Evolutionary conservation across 495 filamentous ascomycete genomes (phyloP).

Genomic region (Lasiosphaeris hirsuta): DNA sequence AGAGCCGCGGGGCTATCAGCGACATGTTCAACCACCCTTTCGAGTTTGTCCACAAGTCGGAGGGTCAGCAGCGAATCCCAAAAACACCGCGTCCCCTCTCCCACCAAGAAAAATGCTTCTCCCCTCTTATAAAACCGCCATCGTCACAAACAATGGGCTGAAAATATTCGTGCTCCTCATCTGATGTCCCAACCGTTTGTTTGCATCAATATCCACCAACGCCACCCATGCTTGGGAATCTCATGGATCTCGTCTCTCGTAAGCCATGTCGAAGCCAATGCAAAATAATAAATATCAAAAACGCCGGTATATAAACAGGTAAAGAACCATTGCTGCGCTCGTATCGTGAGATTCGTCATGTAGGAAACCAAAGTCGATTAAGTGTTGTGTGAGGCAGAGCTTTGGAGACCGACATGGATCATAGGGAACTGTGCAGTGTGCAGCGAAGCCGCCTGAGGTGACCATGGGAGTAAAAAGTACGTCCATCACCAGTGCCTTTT

Average conservation of each 20-base stretch:
- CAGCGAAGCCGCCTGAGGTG: not conserved
- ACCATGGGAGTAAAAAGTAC: not conserved
- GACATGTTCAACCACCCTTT: too few relatives aligned
- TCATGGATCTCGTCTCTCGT: slow-evolving; percentile 26
- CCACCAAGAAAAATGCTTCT: not conserved
- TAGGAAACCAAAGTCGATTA: slow-evolving; percentile 7
- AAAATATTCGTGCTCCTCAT: not conserved
- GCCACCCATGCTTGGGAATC: slow-evolving; percentile 20
- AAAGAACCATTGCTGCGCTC: slow-evolving; percentile 8
- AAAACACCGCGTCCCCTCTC: not conserved
- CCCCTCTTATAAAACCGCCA: slow-evolving; percentile 3
- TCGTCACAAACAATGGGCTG: not conserved
- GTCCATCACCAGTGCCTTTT: too few relatives aligned
- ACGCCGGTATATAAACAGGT: slow-evolving; percentile 17
- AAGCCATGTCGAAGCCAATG: slow-evolving; percentile 9
- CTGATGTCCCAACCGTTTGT: not conserved
- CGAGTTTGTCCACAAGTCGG: too few relatives aligned
- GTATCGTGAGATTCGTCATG: slow-evolving; percentile 19
- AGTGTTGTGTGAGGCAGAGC: not conserved
- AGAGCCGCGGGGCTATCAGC: too few relatives aligned
- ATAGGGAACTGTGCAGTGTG: not conserved
- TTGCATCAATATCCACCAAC: slow-evolving; percentile 13
- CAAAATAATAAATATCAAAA: slow-evolving; percentile 3
- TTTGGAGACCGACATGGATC: slow-evolving; percentile 1
- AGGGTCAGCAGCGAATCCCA: not conserved